A percentile compares a stretch with the other conserved stretches of the same genome.
Conservation (phyloP, 306 rosid species). For the Prinsepia uniflora region DNA sequence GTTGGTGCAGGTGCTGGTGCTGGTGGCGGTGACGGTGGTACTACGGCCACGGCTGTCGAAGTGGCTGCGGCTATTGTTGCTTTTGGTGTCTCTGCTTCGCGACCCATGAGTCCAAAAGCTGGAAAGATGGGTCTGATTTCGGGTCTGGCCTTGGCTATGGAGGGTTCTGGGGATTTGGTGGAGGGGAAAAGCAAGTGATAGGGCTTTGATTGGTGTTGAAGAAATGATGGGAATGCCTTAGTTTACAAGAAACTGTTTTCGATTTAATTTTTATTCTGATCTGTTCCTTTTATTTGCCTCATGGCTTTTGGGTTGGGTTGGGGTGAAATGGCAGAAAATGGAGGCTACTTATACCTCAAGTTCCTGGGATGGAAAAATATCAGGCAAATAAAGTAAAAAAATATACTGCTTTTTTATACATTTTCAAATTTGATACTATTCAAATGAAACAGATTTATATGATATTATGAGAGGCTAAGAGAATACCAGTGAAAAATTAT, state of each 20-base stretch:
- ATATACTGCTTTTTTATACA: background rate
- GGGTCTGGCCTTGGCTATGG: background rate
- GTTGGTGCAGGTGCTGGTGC: constrained; percentile 55
- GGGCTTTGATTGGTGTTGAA: constrained; percentile 87
- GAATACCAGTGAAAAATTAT: background rate
- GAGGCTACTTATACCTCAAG: background rate
- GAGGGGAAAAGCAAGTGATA: constrained; percentile 27
- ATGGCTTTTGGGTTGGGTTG: background rate
- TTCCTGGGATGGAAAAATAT: background rate
- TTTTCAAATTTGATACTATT: background rate
- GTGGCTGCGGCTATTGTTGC: constrained; percentile 22
- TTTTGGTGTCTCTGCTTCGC: constrained; percentile 31
- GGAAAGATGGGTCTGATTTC: background rate
- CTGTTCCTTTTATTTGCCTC: background rate
- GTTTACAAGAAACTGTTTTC: constrained; percentile 82
- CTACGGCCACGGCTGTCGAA: constrained; percentile 22
- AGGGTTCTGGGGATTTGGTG: constrained; percentile 2
- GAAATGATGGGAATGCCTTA: constrained; percentile 93
- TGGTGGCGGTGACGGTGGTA: constrained; percentile 27
- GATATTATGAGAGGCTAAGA: no score
- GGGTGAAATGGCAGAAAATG: constrained; percentile 6
- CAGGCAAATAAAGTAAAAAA: background rate
- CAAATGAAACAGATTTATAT: background rate
- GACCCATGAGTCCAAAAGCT: constrained; percentile 44
- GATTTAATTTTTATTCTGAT: constrained; percentile 10